A percentile compares a stretch with the other conserved stretches of the same genome.
Evolutionary conservation across 225 moss, liverwort and hornwort species (phyloP).

Genomic region (Climacium dendroides): DNA sequence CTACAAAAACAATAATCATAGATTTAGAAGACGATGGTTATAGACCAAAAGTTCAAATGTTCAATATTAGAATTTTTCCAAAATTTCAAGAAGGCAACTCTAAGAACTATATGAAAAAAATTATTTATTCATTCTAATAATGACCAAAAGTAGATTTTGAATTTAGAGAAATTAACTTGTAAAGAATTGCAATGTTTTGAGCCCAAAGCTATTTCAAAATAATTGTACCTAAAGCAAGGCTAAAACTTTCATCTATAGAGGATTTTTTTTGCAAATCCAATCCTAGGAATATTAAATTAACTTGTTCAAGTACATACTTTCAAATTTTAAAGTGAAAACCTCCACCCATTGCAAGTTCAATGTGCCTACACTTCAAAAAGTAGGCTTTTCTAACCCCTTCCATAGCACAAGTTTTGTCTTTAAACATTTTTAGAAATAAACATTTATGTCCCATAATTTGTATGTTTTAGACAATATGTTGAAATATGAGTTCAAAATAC

Average conservation of each 20-base stretch:
- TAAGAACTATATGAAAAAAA: neutral
- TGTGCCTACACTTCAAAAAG: neutral
- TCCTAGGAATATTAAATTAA: neutral
- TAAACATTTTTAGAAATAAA: neutral
- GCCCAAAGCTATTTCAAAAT: neutral
- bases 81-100: neutral
- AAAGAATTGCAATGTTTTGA: neutral
- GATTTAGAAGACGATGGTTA: neutral
- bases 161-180: neutral
- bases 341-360: neutral
- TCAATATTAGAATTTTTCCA: neutral
- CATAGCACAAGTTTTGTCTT: neutral
- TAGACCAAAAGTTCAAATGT: neutral
- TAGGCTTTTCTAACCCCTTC: neutral
- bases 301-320: neutral
- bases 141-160: neutral
- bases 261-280: no score
- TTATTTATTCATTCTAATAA: neutral
- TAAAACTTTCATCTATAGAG: neutral
- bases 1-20: neutral
- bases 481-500: no score
- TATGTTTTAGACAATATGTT: neutral
- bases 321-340: neutral
- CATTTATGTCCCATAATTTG: neutral
- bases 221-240: fast-evolving